Evolutionary conservation across 345 rosid genomes (phyloP).

Genomic region (Acer yangbiense): DNA sequence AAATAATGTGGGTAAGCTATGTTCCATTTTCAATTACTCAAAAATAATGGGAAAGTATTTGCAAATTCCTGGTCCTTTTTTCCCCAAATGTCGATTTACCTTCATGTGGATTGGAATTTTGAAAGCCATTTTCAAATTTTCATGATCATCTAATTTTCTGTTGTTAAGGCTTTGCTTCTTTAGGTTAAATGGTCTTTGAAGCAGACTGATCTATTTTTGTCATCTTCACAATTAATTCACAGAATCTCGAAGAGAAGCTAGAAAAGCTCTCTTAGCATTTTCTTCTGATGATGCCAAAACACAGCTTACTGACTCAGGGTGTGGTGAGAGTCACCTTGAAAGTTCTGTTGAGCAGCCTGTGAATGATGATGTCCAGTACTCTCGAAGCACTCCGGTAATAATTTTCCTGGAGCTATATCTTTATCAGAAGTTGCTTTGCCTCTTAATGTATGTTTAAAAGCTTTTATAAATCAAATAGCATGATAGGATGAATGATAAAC

Average conservation of each 20-base stretch:
- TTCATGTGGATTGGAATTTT: not conserved
- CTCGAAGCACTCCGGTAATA: slow-evolving; percentile 77
- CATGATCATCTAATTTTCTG: not conserved
- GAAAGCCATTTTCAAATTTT: not conserved
- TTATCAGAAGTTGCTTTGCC: not conserved
- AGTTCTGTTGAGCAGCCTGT: slow-evolving; percentile 39
- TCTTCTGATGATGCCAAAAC: slow-evolving; percentile 56
- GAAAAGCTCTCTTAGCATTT: slow-evolving; percentile 92
- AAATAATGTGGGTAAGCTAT: not conserved
- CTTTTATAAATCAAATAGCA: not conserved
- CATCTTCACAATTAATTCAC: slow-evolving; percentile 21
- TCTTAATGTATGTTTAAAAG: not conserved
- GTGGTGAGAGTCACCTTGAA: slow-evolving; percentile 42
- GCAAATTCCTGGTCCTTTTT: not conserved
- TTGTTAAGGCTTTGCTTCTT: not conserved
- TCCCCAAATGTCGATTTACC: not conserved
- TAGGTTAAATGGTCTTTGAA: not conserved
- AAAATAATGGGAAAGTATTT: slow-evolving; percentile 5
- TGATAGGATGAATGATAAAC: slow-evolving; percentile 5
- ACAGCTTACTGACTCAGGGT: slow-evolving; percentile 35
- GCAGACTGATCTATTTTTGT: not conserved
- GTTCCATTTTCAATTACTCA: not conserved
- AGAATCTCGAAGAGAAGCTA: slow-evolving; percentile 97
- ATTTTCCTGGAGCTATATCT: slow-evolving; percentile 27
- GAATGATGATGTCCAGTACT: slow-evolving; percentile 46